Evolutionary conservation across 2,329 filamentous ascomycete genomes (phyloP), one percentile per base, ranked within the genome.

Genomic region (Fusarium annulatum): DNA sequence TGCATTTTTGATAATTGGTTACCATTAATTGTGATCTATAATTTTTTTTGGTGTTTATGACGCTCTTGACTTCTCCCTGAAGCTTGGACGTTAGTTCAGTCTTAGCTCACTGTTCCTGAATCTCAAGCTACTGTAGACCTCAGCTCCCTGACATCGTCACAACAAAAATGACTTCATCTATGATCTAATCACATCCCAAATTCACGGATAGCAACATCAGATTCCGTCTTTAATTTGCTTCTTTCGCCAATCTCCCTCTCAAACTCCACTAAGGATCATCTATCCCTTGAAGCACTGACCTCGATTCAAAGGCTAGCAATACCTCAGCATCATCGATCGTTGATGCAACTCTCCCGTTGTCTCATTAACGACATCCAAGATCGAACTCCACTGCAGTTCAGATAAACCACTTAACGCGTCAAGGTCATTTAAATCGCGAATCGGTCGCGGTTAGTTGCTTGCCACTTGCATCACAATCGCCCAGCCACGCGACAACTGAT

Each of bases 301-400:
- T 59, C 57, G 23, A 67, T 62, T 28, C 14, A 30, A 48, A 45
- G 39, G 46, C 49, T 62, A 71, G 63, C 19, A 63, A 21, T 34
- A 42, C 21, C 30, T 63, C 46, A 56, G 56, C 69, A 67, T 68
- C 56, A 68, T 71, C 64, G 69, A 71, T 71, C 46, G 38, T 53
- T 58, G 30, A 57, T 23, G 26, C 16, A n/a, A 28, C 38, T 65
- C 42, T 19, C 28, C 45, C 28, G 34, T 63, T 67, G 67, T 71
- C 67, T 71, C 62, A 68, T 39, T 26, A 66, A 62, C 56, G 3
- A 42, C 10, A 58, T 18, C 12, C 26, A 46, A 62, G 43, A 71
- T 71, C 62, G 51, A 41, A 63, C 41, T 43, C 71, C 33, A 36
- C 23, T 19, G 3, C 8, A n/a, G 16, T 43, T 16, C 3, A 39